Percentiles rank a stretch among this genome's conserved stretches.
Evolutionary conservation across 805 yeast species (phyloP).

Genomic region (Wickerhamomyces bovis): DNA sequence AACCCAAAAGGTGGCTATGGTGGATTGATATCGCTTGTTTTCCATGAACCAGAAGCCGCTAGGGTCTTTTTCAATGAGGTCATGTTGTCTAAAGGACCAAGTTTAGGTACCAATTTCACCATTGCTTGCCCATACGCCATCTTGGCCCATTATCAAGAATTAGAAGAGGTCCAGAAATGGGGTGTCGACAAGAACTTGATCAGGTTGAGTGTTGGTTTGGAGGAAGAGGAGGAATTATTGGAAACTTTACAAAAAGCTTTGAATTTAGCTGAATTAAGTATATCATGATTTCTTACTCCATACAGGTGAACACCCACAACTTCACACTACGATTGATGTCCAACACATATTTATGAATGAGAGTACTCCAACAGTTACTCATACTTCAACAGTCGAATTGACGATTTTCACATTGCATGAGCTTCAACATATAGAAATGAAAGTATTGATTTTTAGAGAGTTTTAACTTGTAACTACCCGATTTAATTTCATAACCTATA

Average conservation of each 20-base stretch:
- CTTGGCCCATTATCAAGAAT: slow-evolving; percentile 76
- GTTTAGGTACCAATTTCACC: slow-evolving; percentile 85
- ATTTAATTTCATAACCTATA: neutral
- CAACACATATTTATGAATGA: neutral
- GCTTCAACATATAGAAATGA: slow-evolving; percentile 4
- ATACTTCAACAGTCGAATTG: slow-evolving; percentile 12
- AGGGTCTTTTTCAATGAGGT: slow-evolving; percentile 67
- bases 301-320: neutral
- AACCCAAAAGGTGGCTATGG: slow-evolving; percentile 82
- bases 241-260: slow-evolving; percentile 14
- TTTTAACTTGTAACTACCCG: neutral
- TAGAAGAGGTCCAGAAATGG: slow-evolving; percentile 74
- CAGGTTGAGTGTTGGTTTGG: slow-evolving; percentile 82
- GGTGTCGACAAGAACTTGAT: slow-evolving; percentile 77
- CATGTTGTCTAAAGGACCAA: slow-evolving; percentile 78
- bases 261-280: slow-evolving; percentile 14
- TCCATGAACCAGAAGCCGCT: slow-evolving; percentile 59
- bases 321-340: neutral
- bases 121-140: slow-evolving; percentile 87
- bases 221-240: slow-evolving; percentile 52
- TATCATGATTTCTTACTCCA: neutral
- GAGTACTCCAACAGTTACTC: neutral
- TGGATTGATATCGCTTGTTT: slow-evolving; percentile 71
- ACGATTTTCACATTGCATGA: slow-evolving; percentile 3
- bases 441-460: neutral